Evolutionary conservation across 2,329 filamentous ascomycete species (phyloP), one percentile per base, ranked within the genome.

Genomic region (Paecilomyces sp.): DNA sequence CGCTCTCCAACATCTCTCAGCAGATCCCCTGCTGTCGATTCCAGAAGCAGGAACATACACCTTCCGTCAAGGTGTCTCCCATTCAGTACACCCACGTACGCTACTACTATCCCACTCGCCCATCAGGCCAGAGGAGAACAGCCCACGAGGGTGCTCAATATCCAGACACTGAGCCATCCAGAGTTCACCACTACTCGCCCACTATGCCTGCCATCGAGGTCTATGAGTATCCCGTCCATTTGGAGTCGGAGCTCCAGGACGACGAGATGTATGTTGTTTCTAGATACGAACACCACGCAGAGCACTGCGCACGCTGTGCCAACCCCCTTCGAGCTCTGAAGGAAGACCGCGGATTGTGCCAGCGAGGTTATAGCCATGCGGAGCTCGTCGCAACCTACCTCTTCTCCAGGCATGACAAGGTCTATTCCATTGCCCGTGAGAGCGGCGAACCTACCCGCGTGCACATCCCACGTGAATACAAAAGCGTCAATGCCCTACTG

Each of bases 391-490:
- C 71, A 55, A 65, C 70, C 52, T 76, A 75, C 60, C 60, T 76
- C 41, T 72, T 74, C 66, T 64, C 63, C 58, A 69, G 68, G 57
- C 66, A 67, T 33, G 74, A 72, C n/a, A 70, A 69, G 57, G 68
- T 75, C 36, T 78, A 74, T 62, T 79, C 78, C 0, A 69, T 73
- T 7, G 70, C 79, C 55, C 71, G 70, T n/a, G 73, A 77, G 50
- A 66, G 63, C 54, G 70, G 73, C 61, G 67, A 74, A 28, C 64
- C 68, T 1, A 74, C 73, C 2, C 69, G 78, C 24, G 70, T 81
- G 60, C 74, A 76, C 62, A 74, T 81, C 31, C 78, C 79, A 6
- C 64, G 67, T 7, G 67, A 71, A 50, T 75, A 67, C 60, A 62
- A 63, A 6, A 69, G 70, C 6, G 70, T 76, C 52, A 70, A 70